Evolutionary conservation across 306 rosid species (phyloP), one percentile per base, ranked within the genome.

Genomic region (Lathyrus aphaca): DNA sequence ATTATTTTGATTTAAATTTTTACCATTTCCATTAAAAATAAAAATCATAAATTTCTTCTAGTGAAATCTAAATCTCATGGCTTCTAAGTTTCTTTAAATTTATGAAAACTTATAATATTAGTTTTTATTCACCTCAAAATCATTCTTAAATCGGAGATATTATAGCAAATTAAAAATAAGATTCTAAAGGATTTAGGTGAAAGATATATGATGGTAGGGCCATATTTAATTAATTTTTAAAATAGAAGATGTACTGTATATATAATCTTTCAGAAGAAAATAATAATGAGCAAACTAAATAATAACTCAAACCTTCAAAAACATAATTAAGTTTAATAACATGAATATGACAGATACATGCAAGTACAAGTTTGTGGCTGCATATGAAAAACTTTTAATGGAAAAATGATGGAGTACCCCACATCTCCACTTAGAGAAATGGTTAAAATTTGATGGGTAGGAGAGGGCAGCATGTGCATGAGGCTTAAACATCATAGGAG

Each of bases 381-480:
- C 68, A 67, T 76, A 79, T 83, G 72, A 65, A 81, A 18, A 50
- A 58, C 63, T 78, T 79, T 74, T 74, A 79, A 58, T 61, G 73
- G 72, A 77, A 72, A 84, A 85, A 72, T 76, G 46, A 82, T 79
- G 79, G 72, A 38, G 54, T 74, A 69, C 74, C 92, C 89, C 87
- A 86, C 89, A 35, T 59, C 71, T 79, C 85, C 83, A 81, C 88
- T 79, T 69, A 56, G 82, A 68, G 87, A 71, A 74, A 70, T 71
- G 77, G 80, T 72, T 71, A 71, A 77, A 82, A 53, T 56, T 78
- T 79, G 75, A 81, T 79, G 81, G 85, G 83, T 75, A 68, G 59
- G 81, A 85, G 85, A 86, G 90, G 89, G 82, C 75, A 64, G 81
- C 86, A 82, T 86, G 97, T 92, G 97, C 92, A 78, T 53, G 76